These are phyloP conservation scores for Xylariaceae sp. DNA, from an alignment of 2,329 filamentous ascomycete genomes.

Conservation along the genomic window DNA sequence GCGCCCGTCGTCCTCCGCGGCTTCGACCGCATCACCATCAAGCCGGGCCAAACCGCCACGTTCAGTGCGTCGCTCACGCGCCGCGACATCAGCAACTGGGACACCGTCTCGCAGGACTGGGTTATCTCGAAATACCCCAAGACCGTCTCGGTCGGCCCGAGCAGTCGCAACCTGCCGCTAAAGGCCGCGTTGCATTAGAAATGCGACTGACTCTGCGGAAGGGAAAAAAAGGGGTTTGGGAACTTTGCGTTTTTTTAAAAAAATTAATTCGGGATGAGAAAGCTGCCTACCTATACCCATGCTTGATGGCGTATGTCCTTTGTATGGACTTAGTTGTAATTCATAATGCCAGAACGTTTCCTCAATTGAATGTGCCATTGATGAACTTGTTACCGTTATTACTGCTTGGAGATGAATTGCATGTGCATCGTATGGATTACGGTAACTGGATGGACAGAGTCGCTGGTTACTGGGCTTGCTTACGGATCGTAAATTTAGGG, in stretches of 20 bases:
- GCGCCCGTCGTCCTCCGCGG: slow-evolving; percentile 64
- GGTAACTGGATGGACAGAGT: no score
- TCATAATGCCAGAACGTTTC: slow-evolving; percentile 11
- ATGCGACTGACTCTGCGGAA: background rate
- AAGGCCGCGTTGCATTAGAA: slow-evolving; percentile 9
- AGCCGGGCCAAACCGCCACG: slow-evolving; percentile 60
- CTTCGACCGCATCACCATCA: slow-evolving; percentile 73
- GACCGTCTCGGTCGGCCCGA: slow-evolving; percentile 52
- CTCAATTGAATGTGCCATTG: background rate
- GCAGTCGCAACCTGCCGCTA: slow-evolving; percentile 52
- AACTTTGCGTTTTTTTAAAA: no score
- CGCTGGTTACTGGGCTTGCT: no score
- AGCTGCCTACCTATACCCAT: no score
- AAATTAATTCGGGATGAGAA: no score
- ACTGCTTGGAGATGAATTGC: no score
- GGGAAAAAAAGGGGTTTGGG: slow-evolving; percentile 2
- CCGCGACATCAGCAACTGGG: slow-evolving; percentile 86
- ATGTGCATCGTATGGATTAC: no score
- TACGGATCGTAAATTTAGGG: no score
- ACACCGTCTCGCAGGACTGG: slow-evolving; percentile 78
- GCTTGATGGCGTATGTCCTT: no score
- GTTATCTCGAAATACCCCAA: slow-evolving; percentile 52
- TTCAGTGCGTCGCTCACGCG: slow-evolving; percentile 70
- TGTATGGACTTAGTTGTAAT: slow-evolving; percentile 14
- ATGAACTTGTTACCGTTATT: no score